These are phyloP conservation scores for Lachancea sp. DNA, from an alignment of 805 yeast species.

Conservation along the genomic window DNA sequence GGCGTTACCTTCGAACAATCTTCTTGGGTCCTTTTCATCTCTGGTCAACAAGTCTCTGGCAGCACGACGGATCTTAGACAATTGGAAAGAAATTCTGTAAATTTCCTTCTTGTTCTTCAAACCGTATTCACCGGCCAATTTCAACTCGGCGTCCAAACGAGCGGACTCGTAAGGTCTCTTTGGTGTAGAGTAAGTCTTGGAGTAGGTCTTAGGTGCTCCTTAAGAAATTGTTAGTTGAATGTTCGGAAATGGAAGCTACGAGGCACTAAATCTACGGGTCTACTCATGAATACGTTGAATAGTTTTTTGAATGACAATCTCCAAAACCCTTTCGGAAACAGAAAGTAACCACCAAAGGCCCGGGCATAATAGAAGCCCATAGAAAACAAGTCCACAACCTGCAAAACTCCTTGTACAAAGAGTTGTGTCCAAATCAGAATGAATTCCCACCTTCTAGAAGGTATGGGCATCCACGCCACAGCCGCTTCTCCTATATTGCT, in stretches of 20 bases:
- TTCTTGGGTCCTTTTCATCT: slow-evolving; percentile 99
- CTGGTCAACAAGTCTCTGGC: slow-evolving; percentile 99
- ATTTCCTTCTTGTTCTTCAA: slow-evolving; percentile 99
- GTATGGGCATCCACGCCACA: background rate
- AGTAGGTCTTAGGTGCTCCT: slow-evolving; percentile 99
- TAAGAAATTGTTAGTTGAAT: slow-evolving; percentile 19
- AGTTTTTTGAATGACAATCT: background rate
- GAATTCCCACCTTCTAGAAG: background rate
- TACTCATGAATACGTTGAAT: slow-evolving; percentile 11
- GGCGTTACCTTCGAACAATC: slow-evolving; percentile 99
- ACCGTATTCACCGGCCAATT: slow-evolving; percentile 99
- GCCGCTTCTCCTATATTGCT: slow-evolving; percentile 13
- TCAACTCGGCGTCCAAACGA: slow-evolving; percentile 98
- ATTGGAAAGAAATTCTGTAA: slow-evolving; percentile 99
- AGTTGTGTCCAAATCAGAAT: background rate
- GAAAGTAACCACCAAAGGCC: background rate
- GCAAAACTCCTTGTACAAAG: background rate
- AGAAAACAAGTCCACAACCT: background rate
- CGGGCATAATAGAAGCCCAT: too few relatives aligned
- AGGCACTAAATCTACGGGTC: slow-evolving; percentile 5
- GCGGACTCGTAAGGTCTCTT: slow-evolving; percentile 99
- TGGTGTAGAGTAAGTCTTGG: slow-evolving; percentile 99
- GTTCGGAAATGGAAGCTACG: slow-evolving; percentile 7
- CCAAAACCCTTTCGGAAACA: background rate
- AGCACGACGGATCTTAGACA: slow-evolving; percentile 99